phyloP scores from a whole-genome alignment of 2,329 filamentous ascomycete species.

The Fusarium sp. region DNA sequence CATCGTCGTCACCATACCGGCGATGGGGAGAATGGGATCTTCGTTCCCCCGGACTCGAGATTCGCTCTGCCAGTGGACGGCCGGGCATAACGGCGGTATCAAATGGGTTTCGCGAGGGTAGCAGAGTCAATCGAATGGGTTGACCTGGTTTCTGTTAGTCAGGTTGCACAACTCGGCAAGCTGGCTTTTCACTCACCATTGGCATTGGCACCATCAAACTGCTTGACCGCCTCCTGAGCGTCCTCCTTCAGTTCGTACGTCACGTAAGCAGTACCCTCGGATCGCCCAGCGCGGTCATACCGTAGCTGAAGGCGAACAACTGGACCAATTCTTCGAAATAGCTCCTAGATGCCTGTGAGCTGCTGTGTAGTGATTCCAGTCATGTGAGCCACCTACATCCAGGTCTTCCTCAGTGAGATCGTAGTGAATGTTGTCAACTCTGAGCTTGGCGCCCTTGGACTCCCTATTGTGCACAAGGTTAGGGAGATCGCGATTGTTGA shows the following conservation, averaged over 20 bases:
- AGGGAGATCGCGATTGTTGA: constrained; percentile 13
- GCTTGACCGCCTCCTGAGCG: constrained; percentile 76
- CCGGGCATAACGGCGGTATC: constrained; percentile 65
- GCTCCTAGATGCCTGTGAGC: constrained; percentile 65
- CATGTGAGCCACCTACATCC: constrained; percentile 62
- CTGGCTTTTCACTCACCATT: constrained; percentile 63
- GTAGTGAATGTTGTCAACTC: constrained; percentile 91
- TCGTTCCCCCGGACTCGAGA: constrained; percentile 64
- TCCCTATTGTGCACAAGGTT: constrained; percentile 52
- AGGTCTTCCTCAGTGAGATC: constrained; percentile 88
- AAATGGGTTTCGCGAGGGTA: constrained; percentile 69
- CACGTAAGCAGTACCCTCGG: constrained; percentile 84
- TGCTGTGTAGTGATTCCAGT: neutral
- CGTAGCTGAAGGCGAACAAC: constrained; percentile 74
- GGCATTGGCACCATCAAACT: constrained; percentile 91
- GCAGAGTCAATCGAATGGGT: constrained; percentile 78
- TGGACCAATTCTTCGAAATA: constrained; percentile 82
- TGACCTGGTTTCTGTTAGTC: constrained; percentile 63
- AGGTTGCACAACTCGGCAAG: neutral
- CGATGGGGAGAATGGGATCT: constrained; percentile 68
- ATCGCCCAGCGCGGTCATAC: constrained; percentile 90
- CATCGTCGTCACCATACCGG: constrained; percentile 63
- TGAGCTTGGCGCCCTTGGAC: constrained; percentile 73
- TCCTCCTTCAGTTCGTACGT: constrained; percentile 78
- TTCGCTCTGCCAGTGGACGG: constrained; percentile 68